Conservation (phyloP, 2,329 filamentous ascomycete species). For the Akanthomyces lecanii region DNA sequence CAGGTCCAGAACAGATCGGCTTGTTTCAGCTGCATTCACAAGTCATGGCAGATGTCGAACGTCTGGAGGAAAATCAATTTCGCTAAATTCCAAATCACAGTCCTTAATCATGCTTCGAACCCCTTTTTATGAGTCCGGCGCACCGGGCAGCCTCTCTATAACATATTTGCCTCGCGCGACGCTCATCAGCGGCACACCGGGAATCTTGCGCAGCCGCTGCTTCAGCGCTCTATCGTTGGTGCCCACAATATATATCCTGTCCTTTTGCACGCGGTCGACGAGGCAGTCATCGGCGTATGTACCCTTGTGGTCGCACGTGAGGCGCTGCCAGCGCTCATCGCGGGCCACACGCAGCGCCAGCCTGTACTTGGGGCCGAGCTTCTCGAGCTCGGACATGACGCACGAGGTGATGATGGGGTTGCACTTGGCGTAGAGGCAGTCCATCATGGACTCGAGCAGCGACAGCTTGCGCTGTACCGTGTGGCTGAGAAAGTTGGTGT, state of each 20-base stretch:
- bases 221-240: constrained; percentile 78
- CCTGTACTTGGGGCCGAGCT: constrained; percentile 82
- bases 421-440: constrained; percentile 87
- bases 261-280: constrained; percentile 68
- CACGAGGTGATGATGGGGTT: constrained; percentile 77
- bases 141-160: constrained; percentile 85
- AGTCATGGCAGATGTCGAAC: neutral
- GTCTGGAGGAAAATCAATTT: constrained; percentile 2
- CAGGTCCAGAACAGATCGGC: neutral
- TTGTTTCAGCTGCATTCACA: neutral
- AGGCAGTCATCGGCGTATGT: constrained; percentile 79
- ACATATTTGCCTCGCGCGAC: constrained; percentile 88
- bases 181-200: constrained; percentile 68
- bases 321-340: constrained; percentile 81
- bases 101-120: neutral
- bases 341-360: constrained; percentile 81
- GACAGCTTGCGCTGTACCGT: constrained; percentile 89
- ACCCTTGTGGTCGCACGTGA: constrained; percentile 88
- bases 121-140: constrained; percentile 52
- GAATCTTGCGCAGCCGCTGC: constrained; percentile 70
- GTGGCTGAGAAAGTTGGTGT: constrained; percentile 89
- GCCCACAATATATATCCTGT: constrained; percentile 73
- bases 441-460: constrained; percentile 85
- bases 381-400: constrained; percentile 81
- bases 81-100: constrained; percentile 13